Conservation (phyloP, 2,329 filamentous ascomycete genomes). For the Fulvia fulva region DNA sequence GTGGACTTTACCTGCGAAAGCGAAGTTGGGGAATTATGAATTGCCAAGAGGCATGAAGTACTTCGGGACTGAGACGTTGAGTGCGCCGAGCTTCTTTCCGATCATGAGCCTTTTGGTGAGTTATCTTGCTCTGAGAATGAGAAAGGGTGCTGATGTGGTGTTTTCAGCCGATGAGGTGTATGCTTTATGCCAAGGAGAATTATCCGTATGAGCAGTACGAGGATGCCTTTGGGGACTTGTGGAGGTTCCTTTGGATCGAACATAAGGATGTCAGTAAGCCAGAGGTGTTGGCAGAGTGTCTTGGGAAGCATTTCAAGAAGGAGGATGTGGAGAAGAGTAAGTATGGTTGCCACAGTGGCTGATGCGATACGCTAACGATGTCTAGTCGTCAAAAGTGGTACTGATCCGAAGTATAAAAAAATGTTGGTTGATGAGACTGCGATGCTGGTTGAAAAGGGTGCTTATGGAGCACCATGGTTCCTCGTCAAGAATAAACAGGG, state of each 20-base stretch:
- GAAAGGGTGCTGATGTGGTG: neutral
- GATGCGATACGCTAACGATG: neutral
- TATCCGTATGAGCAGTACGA: slow-evolving; percentile 51
- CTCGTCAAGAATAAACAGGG: slow-evolving; percentile 60
- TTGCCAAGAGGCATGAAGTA: slow-evolving; percentile 40
- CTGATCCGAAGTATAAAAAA: slow-evolving; percentile 30
- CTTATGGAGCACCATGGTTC: slow-evolving; percentile 75
- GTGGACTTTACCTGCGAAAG: slow-evolving; percentile 67
- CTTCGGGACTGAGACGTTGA: slow-evolving; percentile 39
- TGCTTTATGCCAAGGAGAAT: slow-evolving; percentile 62
- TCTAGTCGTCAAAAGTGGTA: slow-evolving; percentile 24
- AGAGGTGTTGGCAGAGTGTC: slow-evolving; percentile 46
- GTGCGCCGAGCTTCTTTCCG: slow-evolving; percentile 51
- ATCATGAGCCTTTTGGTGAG: slow-evolving; percentile 48
- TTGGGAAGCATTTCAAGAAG: slow-evolving; percentile 47
- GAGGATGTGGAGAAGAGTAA: slow-evolving; percentile 45
- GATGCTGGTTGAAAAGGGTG: slow-evolving; percentile 50
- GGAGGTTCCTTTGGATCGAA: slow-evolving; percentile 59
- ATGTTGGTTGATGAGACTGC: slow-evolving; percentile 21
- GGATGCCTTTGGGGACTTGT: slow-evolving; percentile 53
- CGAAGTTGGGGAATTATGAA: slow-evolving; percentile 53
- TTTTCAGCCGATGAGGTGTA: slow-evolving; percentile 23
- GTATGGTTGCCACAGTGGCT: neutral
- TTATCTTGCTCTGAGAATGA: neutral
- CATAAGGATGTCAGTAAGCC: slow-evolving; percentile 58